Base-by-base conservation (phyloP, 2,329 filamentous ascomycete species). In the Coniochaeta sp. region DNA sequence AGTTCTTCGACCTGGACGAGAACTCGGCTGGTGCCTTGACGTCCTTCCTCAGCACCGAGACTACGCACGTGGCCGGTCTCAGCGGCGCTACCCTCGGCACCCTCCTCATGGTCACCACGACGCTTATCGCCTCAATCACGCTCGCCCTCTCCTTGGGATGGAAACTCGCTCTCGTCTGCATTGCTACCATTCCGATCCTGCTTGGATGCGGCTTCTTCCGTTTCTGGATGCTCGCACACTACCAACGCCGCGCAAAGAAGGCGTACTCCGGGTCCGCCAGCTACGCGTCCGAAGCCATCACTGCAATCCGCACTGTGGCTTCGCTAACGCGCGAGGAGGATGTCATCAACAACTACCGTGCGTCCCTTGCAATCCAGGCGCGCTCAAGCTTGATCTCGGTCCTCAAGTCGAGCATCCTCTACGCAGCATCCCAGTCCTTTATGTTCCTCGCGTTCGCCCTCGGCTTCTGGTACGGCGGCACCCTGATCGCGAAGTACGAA, bases 381-480 rank as follows among this genome's bases (percentile, higher is more conserved):
- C 82, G 81, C 59, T 78, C 79, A 55, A 90, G 89, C 63, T 73
- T 96, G 40, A 80, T 81, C 11, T 95, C 91, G 0, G 84, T 96
- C 34, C 72, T 91, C 62, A 89, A 87, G 68, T 91, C 90, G 0
- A 93, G 90, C 12, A 71, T 81, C 1, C 83, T 97, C 6, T 98
- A 96, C 70, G 91, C 93, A 0, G 83, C 87, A 1, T 90, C 91
- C 0, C 93, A 97, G 75, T 92, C 89, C 0, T 77, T 96, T 61
- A 85, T 90, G 62, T 96, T 96, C 76, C 79, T 92, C 55, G 91
- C 88, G 65, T 88, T 95, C 62, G 92, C 92, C 0, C 84, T 97
- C 4, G 91, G 89, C 1, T 97, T 97, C 79, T 97, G 91, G 91
- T 96, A 95, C 68, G 92, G 92, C 62, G 90, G 91, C 31, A 89